phyloP scores from a whole-genome alignment of 2,329 filamentous ascomycete genomes.

The Colletotrichum sp. region DNA sequence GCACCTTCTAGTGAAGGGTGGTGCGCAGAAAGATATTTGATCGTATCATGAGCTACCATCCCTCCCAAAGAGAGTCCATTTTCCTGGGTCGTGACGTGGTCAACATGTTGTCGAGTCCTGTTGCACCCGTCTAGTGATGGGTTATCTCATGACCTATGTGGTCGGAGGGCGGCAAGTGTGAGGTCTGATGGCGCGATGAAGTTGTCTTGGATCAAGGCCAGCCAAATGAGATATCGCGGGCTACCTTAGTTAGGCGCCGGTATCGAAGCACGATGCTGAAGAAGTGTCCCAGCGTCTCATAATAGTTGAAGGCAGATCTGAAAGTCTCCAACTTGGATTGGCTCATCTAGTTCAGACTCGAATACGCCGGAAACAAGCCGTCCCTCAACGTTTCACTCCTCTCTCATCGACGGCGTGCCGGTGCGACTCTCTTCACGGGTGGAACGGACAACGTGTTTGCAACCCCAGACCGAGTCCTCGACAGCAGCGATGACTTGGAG shows the following conservation, averaged over 20 bases:
- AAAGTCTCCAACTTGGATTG: not conserved
- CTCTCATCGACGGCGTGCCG: not conserved
- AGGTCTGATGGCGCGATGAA: not conserved
- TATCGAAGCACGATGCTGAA: not conserved
- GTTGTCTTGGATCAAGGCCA: not conserved
- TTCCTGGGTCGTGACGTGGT: conserved; percentile 3
- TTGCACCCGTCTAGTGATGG: conserved; percentile 7
- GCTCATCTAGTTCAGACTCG: not conserved
- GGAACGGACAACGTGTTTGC: conserved; percentile 11
- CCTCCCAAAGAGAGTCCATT: not conserved
- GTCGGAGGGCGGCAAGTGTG: not conserved
- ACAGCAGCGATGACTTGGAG: not conserved
- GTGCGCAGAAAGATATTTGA: not conserved
- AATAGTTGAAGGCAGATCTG: not conserved
- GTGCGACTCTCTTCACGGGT: conserved; percentile 8
- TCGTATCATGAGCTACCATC: not conserved
- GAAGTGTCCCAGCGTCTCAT: not conserved
- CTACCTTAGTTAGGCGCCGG: not conserved
- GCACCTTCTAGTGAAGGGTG: too few relatives aligned
- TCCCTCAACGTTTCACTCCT: not conserved
- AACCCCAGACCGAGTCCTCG: not conserved
- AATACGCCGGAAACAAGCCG: not conserved
- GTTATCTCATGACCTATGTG: not conserved
- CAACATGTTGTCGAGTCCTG: conserved; percentile 2
- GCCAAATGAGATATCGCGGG: not conserved